Evolutionary conservation across 768 basidiomycete species (phyloP).

Genomic region (Cytidiella melzeri): DNA sequence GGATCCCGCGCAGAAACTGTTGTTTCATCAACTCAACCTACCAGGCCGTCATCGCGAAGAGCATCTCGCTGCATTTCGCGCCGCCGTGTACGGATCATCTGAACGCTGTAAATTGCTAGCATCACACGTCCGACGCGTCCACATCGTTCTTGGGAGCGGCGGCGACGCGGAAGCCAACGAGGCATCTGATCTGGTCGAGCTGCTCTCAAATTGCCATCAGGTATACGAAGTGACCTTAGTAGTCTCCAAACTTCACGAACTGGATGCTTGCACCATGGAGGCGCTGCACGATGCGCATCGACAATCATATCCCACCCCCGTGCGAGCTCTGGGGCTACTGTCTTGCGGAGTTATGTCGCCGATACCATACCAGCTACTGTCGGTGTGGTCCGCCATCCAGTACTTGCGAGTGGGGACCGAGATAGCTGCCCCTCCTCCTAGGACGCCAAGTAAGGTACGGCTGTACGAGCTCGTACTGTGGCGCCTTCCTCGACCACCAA

Average conservation of each 20-base stretch:
- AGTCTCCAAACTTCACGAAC: slow-evolving; percentile 22
- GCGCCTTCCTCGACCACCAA: slow-evolving; percentile 26
- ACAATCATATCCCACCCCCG: slow-evolving; percentile 14
- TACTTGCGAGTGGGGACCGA: slow-evolving; percentile 36
- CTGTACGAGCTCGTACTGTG: slow-evolving; percentile 38
- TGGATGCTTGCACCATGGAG: slow-evolving; percentile 18
- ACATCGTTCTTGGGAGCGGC: slow-evolving; percentile 8
- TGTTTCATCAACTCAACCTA: slow-evolving; percentile 17
- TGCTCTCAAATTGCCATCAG: slow-evolving; percentile 24
- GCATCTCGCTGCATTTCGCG: slow-evolving; percentile 3
- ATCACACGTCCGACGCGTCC: slow-evolving; percentile 14
- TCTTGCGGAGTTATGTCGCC: slow-evolving; percentile 37
- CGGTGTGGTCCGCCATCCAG: slow-evolving; percentile 30
- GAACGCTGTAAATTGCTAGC: slow-evolving; percentile 10
- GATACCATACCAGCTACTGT: slow-evolving; percentile 36
- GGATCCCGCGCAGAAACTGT: slow-evolving; percentile 16
- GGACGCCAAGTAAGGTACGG: slow-evolving; percentile 14
- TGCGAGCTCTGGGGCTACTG: slow-evolving; percentile 30
- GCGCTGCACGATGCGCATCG: slow-evolving; percentile 21
- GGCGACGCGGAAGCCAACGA: not conserved
- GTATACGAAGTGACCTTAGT: slow-evolving; percentile 31
- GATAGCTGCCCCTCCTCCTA: slow-evolving; percentile 30
- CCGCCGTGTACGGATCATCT: slow-evolving; percentile 5
- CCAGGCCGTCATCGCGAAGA: not conserved
- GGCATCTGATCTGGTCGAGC: slow-evolving; percentile 11